These are phyloP conservation scores for Acanthamoeba culbertsoni DNA, from an alignment of 208 protist genomes.

Conservation along the genomic window DNA sequence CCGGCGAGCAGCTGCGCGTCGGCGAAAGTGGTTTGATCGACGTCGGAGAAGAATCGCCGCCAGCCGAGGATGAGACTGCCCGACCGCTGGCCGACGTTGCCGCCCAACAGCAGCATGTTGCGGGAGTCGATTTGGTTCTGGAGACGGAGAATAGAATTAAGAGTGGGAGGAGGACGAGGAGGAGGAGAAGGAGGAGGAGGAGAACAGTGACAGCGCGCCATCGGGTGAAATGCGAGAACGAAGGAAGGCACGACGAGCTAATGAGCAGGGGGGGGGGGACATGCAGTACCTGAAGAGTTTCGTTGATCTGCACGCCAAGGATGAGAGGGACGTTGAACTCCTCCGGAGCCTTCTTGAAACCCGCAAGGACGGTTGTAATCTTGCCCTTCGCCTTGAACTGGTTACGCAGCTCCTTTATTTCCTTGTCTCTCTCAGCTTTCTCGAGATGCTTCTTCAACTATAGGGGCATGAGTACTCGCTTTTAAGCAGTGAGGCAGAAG, in stretches of 20 bases:
- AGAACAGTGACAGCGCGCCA: too few relatives aligned
- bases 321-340: slow-evolving; percentile 19
- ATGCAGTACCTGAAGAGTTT: neutral
- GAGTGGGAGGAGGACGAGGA: neutral
- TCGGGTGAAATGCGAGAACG: neutral
- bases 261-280: too few relatives aligned
- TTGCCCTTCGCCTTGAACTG: slow-evolving; percentile 48
- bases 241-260: too few relatives aligned
- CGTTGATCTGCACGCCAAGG: slow-evolving; percentile 42
- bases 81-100: neutral
- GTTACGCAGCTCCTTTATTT: neutral
- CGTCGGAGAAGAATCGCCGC: neutral
- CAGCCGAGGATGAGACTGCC: neutral
- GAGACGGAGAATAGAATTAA: neutral
- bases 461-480: neutral
- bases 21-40: neutral
- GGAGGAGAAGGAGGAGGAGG: neutral
- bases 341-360: neutral
- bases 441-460: slow-evolving; percentile 52
- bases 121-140: neutral
- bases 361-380: neutral
- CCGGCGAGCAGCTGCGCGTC: slow-evolving; percentile 14
- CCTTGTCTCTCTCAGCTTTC: slow-evolving; percentile 34
- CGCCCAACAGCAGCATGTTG: neutral
- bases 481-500: neutral